These are phyloP conservation scores for Spergularia bocconei DNA, from an alignment of 148 eudicot genomes.

Conservation along the genomic window DNA sequence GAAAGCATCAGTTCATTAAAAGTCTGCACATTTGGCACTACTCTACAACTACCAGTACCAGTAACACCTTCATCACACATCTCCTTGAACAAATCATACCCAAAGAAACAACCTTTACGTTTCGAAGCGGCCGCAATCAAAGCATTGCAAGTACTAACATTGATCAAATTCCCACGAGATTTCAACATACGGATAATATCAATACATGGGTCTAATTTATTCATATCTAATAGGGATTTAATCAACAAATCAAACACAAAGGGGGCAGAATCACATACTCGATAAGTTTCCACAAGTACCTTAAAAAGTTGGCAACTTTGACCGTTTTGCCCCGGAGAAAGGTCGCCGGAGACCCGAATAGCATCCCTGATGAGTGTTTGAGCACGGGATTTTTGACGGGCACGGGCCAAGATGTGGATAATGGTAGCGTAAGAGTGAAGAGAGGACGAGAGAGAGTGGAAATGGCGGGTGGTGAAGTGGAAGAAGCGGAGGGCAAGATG, in stretches of 20 bases:
- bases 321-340: conserved; percentile 3
- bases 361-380: conserved; percentile 46
- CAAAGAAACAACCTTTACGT: conserved; percentile 43
- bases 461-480: conserved; percentile 40
- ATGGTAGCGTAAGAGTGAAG: conserved; percentile 59
- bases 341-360: conserved; percentile 14
- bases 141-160: conserved; percentile 41
- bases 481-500: conserved; percentile 63
- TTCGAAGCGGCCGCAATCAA: conserved; percentile 38
- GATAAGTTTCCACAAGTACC: conserved; percentile 41
- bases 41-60: neutral
- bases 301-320: conserved; percentile 34
- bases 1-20: conserved; percentile 58
- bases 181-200: conserved; percentile 43
- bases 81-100: conserved; percentile 52
- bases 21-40: conserved; percentile 44
- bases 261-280: conserved; percentile 69
- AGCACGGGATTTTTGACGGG: conserved; percentile 47
- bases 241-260: conserved; percentile 75
- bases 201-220: conserved; percentile 40
- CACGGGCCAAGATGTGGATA: conserved; percentile 63
- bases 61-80: conserved; percentile 24
- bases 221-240: conserved; percentile 41
- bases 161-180: conserved; percentile 27
- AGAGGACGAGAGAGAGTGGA: conserved; percentile 40